Evolutionary conservation across 768 basidiomycete genomes (phyloP).

Genomic region (Boletus edulis): DNA sequence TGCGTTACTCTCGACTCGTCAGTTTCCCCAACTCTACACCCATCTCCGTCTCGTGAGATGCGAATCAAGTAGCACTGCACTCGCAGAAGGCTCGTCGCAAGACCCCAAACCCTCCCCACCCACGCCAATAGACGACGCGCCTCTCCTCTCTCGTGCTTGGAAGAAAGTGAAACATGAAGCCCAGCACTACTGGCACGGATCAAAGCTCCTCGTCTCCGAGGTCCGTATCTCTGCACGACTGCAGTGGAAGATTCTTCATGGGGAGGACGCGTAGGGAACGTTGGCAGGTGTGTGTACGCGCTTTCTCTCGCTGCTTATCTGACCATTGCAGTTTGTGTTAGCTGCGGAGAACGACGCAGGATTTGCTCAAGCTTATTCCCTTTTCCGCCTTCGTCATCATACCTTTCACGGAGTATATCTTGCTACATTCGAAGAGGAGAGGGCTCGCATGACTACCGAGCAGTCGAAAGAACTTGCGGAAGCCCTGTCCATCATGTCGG

Average conservation of each 20-base stretch:
- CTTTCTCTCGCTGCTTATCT: neutral
- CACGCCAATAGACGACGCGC: conserved; percentile 43
- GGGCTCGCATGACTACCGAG: conserved; percentile 96
- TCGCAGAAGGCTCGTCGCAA: conserved; percentile 21
- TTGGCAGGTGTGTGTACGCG: conserved; percentile 63
- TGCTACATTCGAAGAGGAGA: conserved; percentile 84
- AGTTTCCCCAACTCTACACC: conserved; percentile 21
- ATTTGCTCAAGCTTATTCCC: conserved; percentile 88
- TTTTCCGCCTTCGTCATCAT: conserved; percentile 94
- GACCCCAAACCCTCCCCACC: conserved; percentile 54
- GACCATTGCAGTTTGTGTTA: conserved; percentile 29
- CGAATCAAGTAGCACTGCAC: conserved; percentile 11
- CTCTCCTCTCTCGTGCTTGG: conserved; percentile 70
- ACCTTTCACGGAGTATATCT: conserved; percentile 97
- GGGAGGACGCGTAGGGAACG: conserved; percentile 91
- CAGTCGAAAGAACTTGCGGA: conserved; percentile 93
- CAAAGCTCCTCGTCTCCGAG: conserved; percentile 92
- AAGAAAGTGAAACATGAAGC: conserved; percentile 95
- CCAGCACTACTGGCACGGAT: conserved; percentile 95
- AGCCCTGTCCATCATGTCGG: conserved; percentile 85
- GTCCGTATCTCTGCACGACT: conserved; percentile 86
- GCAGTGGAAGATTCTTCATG: conserved; percentile 90
- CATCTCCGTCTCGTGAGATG: conserved; percentile 1
- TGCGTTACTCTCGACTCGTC: conserved; percentile 25
- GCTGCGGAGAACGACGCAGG: conserved; percentile 92